phyloP scores from a whole-genome alignment of 768 basidiomycete genomes.

The Porphyrellus cyaneotinctus region DNA sequence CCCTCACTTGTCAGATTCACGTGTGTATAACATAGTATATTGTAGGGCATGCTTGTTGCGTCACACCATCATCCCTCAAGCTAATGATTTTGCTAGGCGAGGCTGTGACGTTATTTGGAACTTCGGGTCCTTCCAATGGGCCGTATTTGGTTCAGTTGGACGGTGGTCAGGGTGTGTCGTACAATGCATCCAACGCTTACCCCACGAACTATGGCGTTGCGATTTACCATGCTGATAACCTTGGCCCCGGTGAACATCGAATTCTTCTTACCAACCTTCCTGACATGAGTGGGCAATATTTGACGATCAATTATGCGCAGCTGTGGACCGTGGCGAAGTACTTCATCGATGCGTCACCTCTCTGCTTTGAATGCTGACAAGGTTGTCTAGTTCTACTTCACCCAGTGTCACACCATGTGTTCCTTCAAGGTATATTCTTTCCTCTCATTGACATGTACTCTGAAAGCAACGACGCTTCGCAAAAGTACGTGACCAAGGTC shows the following conservation, averaged over 20 bases:
- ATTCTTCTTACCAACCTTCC: conserved; percentile 32
- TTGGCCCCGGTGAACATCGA: conserved; percentile 37
- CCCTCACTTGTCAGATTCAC: not conserved
- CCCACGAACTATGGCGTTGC: conserved; percentile 25
- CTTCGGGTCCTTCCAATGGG: conserved; percentile 35
- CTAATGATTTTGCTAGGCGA: conserved; percentile 31
- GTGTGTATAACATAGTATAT: not conserved
- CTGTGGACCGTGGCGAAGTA: conserved; percentile 21
- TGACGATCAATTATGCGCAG: conserved; percentile 34
- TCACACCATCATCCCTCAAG: not conserved
- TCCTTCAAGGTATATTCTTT: conserved; percentile 5
- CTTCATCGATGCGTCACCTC: not conserved
- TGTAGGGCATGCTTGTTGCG: conserved; percentile 20
- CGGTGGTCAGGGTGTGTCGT: conserved; percentile 16
- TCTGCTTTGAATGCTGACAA: not conserved
- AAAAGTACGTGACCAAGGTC: conserved; percentile 11
- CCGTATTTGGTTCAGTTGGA: conserved; percentile 37
- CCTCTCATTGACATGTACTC: not conserved
- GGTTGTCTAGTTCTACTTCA: not conserved
- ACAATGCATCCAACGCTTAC: conserved; percentile 16
- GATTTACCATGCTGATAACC: conserved; percentile 34
- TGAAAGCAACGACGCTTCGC: not conserved
- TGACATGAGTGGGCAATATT: conserved; percentile 15
- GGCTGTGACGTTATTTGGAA: conserved; percentile 44
- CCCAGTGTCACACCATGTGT: not conserved